A percentile compares a stretch with the other conserved stretches of the same genome.
Evolutionary conservation across 2,329 filamentous ascomycete species (phyloP).

Genomic region (Trichophyton benhamiae): DNA sequence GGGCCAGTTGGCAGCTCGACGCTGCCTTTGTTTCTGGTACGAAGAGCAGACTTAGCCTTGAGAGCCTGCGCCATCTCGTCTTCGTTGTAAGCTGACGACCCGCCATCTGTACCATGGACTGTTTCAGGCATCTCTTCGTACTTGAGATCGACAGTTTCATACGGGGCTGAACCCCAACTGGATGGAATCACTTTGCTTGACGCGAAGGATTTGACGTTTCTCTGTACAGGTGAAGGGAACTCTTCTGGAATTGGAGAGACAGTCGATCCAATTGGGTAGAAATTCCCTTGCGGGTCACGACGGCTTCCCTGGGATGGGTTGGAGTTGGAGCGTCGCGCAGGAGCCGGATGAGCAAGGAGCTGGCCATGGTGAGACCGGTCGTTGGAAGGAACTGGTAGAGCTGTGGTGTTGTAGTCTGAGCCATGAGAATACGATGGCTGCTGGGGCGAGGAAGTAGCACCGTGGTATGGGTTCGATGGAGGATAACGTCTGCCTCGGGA

Average conservation of each 20-base stretch:
- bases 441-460: neutral
- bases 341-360: slow-evolving; percentile 14
- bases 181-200: slow-evolving; percentile 63
- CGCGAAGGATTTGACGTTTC: slow-evolving; percentile 49
- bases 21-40: neutral
- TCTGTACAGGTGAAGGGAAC: slow-evolving; percentile 40
- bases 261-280: slow-evolving; percentile 49
- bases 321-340: slow-evolving; percentile 21
- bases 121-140: slow-evolving; percentile 1
- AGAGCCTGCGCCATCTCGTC: slow-evolving; percentile 7
- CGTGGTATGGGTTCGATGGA: neutral
- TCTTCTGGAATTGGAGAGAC: slow-evolving; percentile 70
- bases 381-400: neutral
- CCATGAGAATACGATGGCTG: neutral
- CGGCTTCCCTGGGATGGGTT: neutral
- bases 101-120: neutral
- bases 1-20: neutral
- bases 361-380: neutral
- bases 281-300: slow-evolving; percentile 23
- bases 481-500: neutral
- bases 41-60: slow-evolving; percentile 14
- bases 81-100: slow-evolving; percentile 16
- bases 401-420: neutral
- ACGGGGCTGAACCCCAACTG: slow-evolving; percentile 46
- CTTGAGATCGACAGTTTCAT: slow-evolving; percentile 36